phyloP scores from a whole-genome alignment of 306 rosid species.

The Rubus parviflorus region DNA sequence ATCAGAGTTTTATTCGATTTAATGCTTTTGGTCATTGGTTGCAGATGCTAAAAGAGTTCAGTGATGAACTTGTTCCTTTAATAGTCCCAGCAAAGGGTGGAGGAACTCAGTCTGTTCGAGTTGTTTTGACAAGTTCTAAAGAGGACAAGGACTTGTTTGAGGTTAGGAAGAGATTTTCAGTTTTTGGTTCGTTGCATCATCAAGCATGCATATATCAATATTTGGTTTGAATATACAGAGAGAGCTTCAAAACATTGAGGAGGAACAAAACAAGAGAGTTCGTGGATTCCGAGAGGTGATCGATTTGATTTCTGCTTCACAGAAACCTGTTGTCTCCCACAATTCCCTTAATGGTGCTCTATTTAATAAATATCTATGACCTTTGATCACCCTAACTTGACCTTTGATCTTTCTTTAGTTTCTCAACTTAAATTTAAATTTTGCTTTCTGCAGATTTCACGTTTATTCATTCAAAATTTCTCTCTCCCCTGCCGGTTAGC shows the following conservation, averaged over 20 bases:
- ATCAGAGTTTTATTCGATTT: slow-evolving; percentile 1
- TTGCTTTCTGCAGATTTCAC: slow-evolving; percentile 70
- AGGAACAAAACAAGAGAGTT: slow-evolving; percentile 63
- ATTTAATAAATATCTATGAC: slow-evolving; percentile 28
- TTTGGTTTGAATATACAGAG: slow-evolving; percentile 40
- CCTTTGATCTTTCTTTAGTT: slow-evolving; percentile 10
- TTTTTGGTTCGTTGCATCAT: slow-evolving; percentile 4
- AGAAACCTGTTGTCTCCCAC: slow-evolving; percentile 92
- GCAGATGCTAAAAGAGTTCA: slow-evolving; percentile 63
- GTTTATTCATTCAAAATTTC: slow-evolving; percentile 72
- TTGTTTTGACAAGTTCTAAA: slow-evolving; percentile 61
- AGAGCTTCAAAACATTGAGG: slow-evolving; percentile 58
- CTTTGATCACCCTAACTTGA: slow-evolving; percentile 21
- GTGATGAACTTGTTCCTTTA: slow-evolving; percentile 69
- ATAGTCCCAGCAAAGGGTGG: slow-evolving; percentile 56
- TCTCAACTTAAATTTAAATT: slow-evolving; percentile 24
- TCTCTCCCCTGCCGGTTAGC: slow-evolving; percentile 64
- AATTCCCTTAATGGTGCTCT: slow-evolving; percentile 82
- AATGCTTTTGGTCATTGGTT: slow-evolving; percentile 16
- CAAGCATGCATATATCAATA: slow-evolving; percentile 11
- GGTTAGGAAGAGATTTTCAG: slow-evolving; percentile 40
- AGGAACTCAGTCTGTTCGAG: slow-evolving; percentile 51
- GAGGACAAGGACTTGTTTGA: slow-evolving; percentile 72
- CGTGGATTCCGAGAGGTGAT: slow-evolving; percentile 96
- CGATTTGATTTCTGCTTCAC: slow-evolving; percentile 95